These are phyloP conservation scores for Magnaporthiopsis rhizophila DNA, from an alignment of 2,329 filamentous ascomycete species.

Conservation along the genomic window DNA sequence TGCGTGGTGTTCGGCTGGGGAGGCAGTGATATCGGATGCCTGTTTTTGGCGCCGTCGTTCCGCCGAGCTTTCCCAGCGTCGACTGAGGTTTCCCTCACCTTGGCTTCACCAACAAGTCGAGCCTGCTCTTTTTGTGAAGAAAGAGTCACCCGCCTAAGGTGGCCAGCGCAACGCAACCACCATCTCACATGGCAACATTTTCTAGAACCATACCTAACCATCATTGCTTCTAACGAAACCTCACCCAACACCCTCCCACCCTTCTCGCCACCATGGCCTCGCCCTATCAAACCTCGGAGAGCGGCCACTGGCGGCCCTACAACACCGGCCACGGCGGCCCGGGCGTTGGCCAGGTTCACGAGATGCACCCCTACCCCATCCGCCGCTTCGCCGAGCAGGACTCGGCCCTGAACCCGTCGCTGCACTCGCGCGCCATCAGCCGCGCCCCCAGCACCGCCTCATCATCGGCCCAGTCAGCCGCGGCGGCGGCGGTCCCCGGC, in stretches of 20 bases:
- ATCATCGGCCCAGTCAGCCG: background rate
- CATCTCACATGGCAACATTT: background rate
- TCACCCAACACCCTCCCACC: background rate
- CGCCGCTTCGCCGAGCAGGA: constrained; percentile 5
- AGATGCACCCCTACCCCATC: constrained; percentile 7
- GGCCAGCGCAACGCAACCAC: too few relatives aligned
- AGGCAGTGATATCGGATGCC: background rate
- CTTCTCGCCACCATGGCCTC: background rate
- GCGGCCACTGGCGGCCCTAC: constrained; percentile 5
- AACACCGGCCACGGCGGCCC: background rate
- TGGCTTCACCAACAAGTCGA: background rate
- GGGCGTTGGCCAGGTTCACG: constrained; percentile 4
- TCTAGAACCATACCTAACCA: background rate
- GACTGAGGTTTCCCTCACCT: background rate
- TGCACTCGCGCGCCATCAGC: constrained; percentile 1
- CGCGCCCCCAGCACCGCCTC: constrained; percentile 1
- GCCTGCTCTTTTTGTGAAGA: background rate
- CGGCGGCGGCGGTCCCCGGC: background rate
- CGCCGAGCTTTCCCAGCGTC: too few relatives aligned
- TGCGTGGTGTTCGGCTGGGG: background rate
- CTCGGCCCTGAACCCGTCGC: background rate
- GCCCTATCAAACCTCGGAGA: background rate
- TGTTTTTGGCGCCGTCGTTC: background rate
- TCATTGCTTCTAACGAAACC: background rate
- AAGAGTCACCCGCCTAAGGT: background rate